Conservation (phyloP, 2,329 filamentous ascomycete genomes). For the Trichoderma harzianum region DNA sequence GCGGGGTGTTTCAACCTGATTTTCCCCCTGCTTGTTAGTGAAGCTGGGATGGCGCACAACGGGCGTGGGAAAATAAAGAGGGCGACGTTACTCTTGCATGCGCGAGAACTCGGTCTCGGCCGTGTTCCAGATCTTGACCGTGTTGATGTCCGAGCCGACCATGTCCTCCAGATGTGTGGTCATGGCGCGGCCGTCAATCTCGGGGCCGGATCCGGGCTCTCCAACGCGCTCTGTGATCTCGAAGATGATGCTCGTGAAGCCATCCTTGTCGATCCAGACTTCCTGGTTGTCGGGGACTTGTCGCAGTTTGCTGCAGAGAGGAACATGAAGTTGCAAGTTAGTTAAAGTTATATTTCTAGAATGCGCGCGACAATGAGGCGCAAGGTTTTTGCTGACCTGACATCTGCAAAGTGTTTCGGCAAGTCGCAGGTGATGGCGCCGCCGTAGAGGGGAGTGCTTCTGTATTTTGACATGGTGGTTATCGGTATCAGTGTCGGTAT, state of each 20-base stretch:
- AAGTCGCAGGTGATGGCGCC: slow-evolving; percentile 68
- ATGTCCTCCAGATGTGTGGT: slow-evolving; percentile 68
- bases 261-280: slow-evolving; percentile 79
- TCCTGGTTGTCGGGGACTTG: slow-evolving; percentile 87
- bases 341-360: neutral
- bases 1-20: slow-evolving; percentile 49
- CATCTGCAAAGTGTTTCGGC: slow-evolving; percentile 65
- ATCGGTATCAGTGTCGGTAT: neutral
- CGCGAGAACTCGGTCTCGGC: slow-evolving; percentile 57
- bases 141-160: slow-evolving; percentile 60
- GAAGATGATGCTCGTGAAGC: slow-evolving; percentile 83
- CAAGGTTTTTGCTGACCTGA: slow-evolving; percentile 53
- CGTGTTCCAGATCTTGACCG: slow-evolving; percentile 64
- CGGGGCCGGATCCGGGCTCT: slow-evolving; percentile 47
- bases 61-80: neutral
- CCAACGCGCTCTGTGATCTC: slow-evolving; percentile 84
- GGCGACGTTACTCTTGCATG: slow-evolving; percentile 43
- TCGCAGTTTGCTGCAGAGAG: slow-evolving; percentile 57
- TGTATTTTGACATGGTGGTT: slow-evolving; percentile 51
- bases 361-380: neutral
- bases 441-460: slow-evolving; percentile 63
- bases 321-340: slow-evolving; percentile 13
- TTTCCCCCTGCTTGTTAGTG: neutral
- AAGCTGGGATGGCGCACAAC: neutral
- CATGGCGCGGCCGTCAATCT: slow-evolving; percentile 67